Conservation (phyloP, 2,329 filamentous ascomycete genomes). For the Tricladium varicosporioides region DNA sequence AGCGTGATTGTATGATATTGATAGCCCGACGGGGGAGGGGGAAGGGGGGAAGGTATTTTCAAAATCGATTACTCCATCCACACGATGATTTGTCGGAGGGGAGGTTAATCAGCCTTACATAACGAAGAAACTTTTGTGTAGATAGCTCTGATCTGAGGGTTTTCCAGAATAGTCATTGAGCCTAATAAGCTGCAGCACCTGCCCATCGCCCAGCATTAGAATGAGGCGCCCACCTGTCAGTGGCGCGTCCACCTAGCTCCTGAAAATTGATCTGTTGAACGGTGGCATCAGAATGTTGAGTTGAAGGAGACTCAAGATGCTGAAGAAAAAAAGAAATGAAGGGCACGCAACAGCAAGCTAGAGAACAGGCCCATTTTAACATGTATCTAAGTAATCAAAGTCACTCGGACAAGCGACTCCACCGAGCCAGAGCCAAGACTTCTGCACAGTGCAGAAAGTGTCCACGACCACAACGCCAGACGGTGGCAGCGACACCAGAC, state of each 20-base stretch:
- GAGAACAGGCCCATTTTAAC: not conserved
- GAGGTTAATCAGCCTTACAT: constrained; percentile 13
- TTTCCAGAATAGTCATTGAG: not conserved
- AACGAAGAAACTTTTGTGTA: not conserved
- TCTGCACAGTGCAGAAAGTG: not conserved
- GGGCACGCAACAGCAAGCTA: constrained; percentile 12
- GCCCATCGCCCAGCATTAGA: no score
- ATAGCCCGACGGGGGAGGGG: no score
- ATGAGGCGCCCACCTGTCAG: not conserved
- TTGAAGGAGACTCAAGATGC: not conserved
- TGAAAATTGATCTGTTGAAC: not conserved
- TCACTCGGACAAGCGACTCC: constrained; percentile 1
- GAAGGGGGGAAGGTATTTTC: no score
- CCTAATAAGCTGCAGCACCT: not conserved
- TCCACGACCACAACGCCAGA: not conserved
- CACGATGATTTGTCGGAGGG: not conserved
- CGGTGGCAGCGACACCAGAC: not conserved
- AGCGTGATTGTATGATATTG: no score
- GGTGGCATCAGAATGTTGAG: not conserved
- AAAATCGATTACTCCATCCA: not conserved
- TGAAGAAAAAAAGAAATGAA: constrained; percentile 18
- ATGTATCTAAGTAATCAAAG: no score
- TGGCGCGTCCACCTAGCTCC: not conserved
- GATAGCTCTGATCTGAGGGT: not conserved
- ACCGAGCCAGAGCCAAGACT: not conserved